A percentile compares a stretch with the other conserved stretches of the same genome.
Conservation (phyloP, 352 stramenopile species). For the Phytophthora constricta region DNA sequence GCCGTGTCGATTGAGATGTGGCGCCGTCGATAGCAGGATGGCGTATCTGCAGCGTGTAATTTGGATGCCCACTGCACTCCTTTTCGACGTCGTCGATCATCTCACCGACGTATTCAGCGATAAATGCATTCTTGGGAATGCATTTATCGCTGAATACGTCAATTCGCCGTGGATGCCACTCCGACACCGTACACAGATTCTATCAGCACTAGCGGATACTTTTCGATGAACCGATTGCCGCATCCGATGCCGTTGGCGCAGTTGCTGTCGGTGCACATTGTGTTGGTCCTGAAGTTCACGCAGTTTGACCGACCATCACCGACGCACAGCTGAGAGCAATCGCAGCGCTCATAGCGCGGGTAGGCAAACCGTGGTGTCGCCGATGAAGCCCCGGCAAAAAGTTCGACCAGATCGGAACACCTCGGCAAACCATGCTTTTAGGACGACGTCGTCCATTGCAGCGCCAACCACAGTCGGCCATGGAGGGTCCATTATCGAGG, state of each 20-base stretch:
- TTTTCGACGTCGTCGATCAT: background rate
- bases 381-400: background rate
- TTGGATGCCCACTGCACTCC: background rate
- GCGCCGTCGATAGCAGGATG: background rate
- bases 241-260: slow-evolving; percentile 3
- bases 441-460: background rate
- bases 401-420: background rate
- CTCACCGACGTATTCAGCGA: slow-evolving; percentile 6
- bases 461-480: background rate
- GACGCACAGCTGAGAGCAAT: background rate
- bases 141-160: too few relatives aligned
- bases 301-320: background rate
- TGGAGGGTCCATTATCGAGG: background rate
- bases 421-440: background rate
- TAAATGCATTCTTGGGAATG: background rate
- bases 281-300: background rate
- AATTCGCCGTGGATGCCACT: background rate
- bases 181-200: background rate
- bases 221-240: slow-evolving; percentile 5
- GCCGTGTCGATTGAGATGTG: slow-evolving; percentile 2
- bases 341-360: background rate
- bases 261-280: background rate
- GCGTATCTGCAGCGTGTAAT: background rate
- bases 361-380: background rate
- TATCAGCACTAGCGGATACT: background rate